Conservation (phyloP, 2,329 filamentous ascomycete species). For the Fusarium acutatum region DNA sequence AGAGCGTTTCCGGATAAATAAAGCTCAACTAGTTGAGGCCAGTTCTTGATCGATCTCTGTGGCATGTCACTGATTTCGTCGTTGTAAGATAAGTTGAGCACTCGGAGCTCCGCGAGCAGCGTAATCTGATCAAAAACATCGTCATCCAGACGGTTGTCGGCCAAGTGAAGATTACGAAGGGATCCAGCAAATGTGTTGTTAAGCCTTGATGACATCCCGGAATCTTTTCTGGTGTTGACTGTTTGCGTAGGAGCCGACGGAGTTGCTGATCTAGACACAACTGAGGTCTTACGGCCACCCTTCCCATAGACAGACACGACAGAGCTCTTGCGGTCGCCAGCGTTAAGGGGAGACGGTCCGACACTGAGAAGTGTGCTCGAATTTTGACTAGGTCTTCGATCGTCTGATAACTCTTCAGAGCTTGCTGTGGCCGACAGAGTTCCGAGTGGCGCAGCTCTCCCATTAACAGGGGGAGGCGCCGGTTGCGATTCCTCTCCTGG, state of each 20-base stretch:
- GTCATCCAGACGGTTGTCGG: constrained; percentile 93
- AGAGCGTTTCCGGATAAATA: constrained; percentile 96
- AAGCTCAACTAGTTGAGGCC: constrained; percentile 89
- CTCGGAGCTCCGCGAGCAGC: constrained; percentile 81
- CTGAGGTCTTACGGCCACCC: constrained; percentile 84
- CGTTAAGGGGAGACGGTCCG: constrained; percentile 73
- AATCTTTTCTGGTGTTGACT: constrained; percentile 79
- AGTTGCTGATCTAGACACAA: constrained; percentile 73
- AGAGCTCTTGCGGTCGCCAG: constrained; percentile 79
- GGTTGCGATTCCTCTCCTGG: constrained; percentile 58
- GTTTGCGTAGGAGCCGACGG: constrained; percentile 59
- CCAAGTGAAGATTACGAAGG: constrained; percentile 83
- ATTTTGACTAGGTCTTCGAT: constrained; percentile 83
- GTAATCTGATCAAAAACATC: constrained; percentile 94
- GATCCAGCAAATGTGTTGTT: constrained; percentile 89
- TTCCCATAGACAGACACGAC: constrained; percentile 82
- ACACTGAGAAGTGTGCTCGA: constrained; percentile 80
- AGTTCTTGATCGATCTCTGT: constrained; percentile 84
- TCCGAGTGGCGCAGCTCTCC: constrained; percentile 53
- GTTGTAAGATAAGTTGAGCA: constrained; percentile 95
- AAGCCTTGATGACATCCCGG: constrained; percentile 80
- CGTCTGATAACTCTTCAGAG: constrained; percentile 77
- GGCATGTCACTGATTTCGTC: constrained; percentile 88
- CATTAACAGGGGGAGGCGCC: constrained; percentile 48
- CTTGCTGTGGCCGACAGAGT: constrained; percentile 70